phyloP scores from a whole-genome alignment of 2,329 filamentous ascomycete genomes.

The Sporothrix globosa region DNA sequence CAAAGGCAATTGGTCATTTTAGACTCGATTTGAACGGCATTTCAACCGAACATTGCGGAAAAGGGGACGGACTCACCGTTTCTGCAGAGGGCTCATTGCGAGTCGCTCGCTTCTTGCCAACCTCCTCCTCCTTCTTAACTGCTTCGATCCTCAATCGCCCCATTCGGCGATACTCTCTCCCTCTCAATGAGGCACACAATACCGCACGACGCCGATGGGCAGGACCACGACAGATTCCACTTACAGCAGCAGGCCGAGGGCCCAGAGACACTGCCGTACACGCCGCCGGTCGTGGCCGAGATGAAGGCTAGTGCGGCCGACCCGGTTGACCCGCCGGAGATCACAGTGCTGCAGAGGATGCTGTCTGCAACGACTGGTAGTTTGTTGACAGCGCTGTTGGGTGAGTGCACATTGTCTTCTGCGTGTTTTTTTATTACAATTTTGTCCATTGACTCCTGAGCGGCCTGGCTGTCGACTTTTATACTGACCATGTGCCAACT shows the following conservation, averaged over 20 bases:
- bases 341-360: conserved; percentile 90
- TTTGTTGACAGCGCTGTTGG: conserved; percentile 82
- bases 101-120: conserved; percentile 18
- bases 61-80: background rate
- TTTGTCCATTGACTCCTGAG: background rate
- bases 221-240: conserved; percentile 48
- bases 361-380: conserved; percentile 89
- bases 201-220: conserved; percentile 40
- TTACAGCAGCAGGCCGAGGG: conserved; percentile 41
- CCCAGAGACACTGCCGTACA: conserved; percentile 41
- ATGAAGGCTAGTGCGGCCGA: background rate
- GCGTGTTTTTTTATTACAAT: background rate
- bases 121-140: conserved; percentile 13
- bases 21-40: conserved; percentile 3
- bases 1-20: conserved; percentile 5
- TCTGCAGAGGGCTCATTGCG: conserved; percentile 28
- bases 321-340: conserved; percentile 58
- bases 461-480: no score
- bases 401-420: conserved; percentile 51
- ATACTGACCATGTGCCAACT: background rate
- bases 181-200: conserved; percentile 29
- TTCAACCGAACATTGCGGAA: background rate
- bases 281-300: conserved; percentile 44
- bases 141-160: background rate
- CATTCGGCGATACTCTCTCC: background rate